Evolutionary conservation across 768 basidiomycete species (phyloP).

Genomic region (Neoboletus magnificus): DNA sequence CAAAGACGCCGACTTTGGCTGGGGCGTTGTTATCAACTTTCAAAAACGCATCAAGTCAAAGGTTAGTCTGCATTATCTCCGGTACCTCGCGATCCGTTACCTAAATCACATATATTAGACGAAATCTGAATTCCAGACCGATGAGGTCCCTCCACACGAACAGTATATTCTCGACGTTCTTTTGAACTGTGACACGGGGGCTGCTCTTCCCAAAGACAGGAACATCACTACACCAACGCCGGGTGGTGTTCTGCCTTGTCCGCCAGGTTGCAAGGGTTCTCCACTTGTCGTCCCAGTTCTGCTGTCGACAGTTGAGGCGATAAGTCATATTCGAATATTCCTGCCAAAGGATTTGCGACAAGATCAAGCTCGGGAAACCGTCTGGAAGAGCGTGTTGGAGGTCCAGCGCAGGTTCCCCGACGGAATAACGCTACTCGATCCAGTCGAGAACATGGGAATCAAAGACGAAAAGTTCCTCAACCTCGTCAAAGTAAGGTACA

Average conservation of each 20-base stretch:
- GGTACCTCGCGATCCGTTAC: background rate
- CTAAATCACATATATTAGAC: slow-evolving; percentile 39
- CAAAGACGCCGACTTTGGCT: slow-evolving; percentile 87
- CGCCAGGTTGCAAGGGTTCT: slow-evolving; percentile 65
- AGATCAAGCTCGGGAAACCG: slow-evolving; percentile 70
- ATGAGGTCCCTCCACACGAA: slow-evolving; percentile 77
- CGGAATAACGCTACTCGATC: slow-evolving; percentile 84
- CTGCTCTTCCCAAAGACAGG: slow-evolving; percentile 57
- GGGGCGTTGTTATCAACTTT: slow-evolving; percentile 93
- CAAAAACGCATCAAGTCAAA: slow-evolving; percentile 85
- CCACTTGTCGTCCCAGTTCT: slow-evolving; percentile 88
- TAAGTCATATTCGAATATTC: slow-evolving; percentile 83
- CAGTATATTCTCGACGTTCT: slow-evolving; percentile 94
- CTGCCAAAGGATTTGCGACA: slow-evolving; percentile 88
- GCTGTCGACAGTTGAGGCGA: slow-evolving; percentile 79
- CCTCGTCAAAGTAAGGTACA: slow-evolving; percentile 66
- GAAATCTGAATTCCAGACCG: slow-evolving; percentile 59
- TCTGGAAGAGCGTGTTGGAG: slow-evolving; percentile 88
- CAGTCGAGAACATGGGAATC: slow-evolving; percentile 92
- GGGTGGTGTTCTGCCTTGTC: slow-evolving; percentile 73
- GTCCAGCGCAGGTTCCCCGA: slow-evolving; percentile 89
- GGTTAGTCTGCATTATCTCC: slow-evolving; percentile 36
- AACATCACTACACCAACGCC: slow-evolving; percentile 55
- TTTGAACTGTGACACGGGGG: slow-evolving; percentile 69
- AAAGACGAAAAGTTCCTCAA: slow-evolving; percentile 90